phyloP scores from a whole-genome alignment of 257 asterid genomes.

The Solanum dulcamara region DNA sequence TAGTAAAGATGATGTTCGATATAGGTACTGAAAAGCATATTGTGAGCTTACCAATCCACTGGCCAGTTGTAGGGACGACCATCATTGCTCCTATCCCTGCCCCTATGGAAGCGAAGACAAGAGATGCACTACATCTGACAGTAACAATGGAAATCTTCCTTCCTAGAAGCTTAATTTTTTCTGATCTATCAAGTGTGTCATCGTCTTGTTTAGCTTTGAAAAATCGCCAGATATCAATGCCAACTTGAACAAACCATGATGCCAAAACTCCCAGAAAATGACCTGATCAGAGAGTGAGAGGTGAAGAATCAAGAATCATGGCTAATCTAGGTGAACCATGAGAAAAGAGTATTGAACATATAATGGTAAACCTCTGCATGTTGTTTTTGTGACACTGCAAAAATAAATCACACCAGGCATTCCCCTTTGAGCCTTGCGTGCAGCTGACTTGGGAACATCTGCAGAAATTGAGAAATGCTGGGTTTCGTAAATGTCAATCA shows the following conservation, averaged over 20 bases:
- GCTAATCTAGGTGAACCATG: not conserved
- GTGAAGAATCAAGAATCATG: not conserved
- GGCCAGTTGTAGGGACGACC: conserved; percentile 71
- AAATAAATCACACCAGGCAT: conserved; percentile 44
- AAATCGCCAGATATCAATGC: conserved; percentile 52
- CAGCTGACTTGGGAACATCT: conserved; percentile 88
- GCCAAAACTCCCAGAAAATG: conserved; percentile 83
- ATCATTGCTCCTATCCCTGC: conserved; percentile 73
- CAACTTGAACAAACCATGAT: conserved; percentile 79
- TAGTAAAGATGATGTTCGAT: not conserved
- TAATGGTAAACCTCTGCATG: conserved; percentile 57
- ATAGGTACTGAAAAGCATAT: not conserved
- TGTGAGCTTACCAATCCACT: conserved; percentile 67
- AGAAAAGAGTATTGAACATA: not conserved
- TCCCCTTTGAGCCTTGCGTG: conserved; percentile 72
- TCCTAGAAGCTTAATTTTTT: conserved; percentile 32
- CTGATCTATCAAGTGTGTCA: conserved; percentile 18
- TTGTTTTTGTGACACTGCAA: conserved; percentile 54
- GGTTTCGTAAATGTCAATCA: not conserved
- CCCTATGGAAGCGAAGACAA: conserved; percentile 75
- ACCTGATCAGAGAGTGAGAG: conserved; percentile 32
- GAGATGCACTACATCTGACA: conserved; percentile 55
- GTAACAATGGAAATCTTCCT: conserved; percentile 42
- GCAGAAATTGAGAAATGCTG: not conserved
- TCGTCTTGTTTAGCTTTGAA: conserved; percentile 24